Conservation (phyloP, 345 rosid genomes). For the Populus nigra region DNA sequence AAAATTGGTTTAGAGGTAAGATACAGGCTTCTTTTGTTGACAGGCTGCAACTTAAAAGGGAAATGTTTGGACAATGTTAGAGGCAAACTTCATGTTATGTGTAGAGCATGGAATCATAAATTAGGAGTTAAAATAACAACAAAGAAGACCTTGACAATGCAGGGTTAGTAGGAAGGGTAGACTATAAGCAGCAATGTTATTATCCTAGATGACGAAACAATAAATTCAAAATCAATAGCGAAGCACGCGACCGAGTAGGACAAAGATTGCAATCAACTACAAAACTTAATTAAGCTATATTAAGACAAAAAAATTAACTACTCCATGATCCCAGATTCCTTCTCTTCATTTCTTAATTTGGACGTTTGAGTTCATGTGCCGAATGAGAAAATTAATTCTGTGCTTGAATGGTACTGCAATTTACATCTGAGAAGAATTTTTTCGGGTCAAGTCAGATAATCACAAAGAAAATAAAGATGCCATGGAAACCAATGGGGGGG, state of each 20-base stretch:
- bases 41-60: not conserved
- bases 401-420: not conserved
- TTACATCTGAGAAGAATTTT: constrained; percentile 12
- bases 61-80: not conserved
- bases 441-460: constrained; percentile 15
- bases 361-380: constrained; percentile 15
- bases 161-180: not conserved
- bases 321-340: constrained; percentile 10
- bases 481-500: not conserved
- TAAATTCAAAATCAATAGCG: not conserved
- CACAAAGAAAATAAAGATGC: constrained; percentile 18
- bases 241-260: not conserved
- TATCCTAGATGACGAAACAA: not conserved
- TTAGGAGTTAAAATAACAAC: not conserved
- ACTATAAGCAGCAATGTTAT: not conserved
- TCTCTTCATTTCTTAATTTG: constrained; percentile 1
- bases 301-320: not conserved
- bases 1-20: not conserved
- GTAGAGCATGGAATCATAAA: not conserved
- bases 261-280: not conserved
- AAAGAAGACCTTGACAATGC: not conserved
- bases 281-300: not conserved
- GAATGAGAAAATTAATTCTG: not conserved
- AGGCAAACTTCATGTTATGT: not conserved
- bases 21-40: not conserved